Base-by-base conservation (phyloP, 2,329 filamentous ascomycete genomes). In the Pochonia chlamydosporia region DNA sequence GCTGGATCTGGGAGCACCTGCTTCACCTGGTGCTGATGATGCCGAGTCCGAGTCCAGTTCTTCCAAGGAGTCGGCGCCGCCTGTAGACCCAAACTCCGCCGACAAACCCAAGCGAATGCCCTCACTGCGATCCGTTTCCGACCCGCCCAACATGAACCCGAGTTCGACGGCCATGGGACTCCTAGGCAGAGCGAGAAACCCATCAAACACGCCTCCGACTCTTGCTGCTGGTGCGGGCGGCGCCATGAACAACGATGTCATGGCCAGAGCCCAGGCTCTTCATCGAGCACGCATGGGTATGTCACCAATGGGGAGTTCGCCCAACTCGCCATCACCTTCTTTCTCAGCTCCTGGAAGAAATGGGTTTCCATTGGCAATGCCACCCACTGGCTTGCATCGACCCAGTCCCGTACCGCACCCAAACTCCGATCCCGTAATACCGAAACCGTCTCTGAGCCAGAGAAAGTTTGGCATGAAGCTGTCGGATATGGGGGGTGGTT, bases 131-230 rank as follows among this genome's bases (percentile, higher is more conserved):
- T 78, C 80, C 40, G 66, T 78, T 18, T 81, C 82, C 46, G 79
- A 84, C 43, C 70, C 82, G 18, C 69, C 73, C 53, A 72, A 69
- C 46, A 90, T 95, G 81, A 88, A 81, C 47, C 71, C 85, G 6
- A 90, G 83, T n/a, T 96, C 90, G n/a, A 93, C 86, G 24, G 84
- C 88, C 35, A 73, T 91, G 4, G 89, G 89, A 35, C 79, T 87
- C 49, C 71, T 96, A 59, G 89, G 84, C 64, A 79, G 70, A 54
- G 81, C 78, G 4, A 72, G 81, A 49, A 72, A 78, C 42, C 81
- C 79, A 3, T 61, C 68, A 18, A 67, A 68, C 13, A 60, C 68
- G 10, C 60, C 70, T 4, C 62, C 67, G 20, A 63, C 62, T 44
- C 63, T 68, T 46, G 59, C 59, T 18, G 60, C 61, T 11, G 56